phyloP scores from a whole-genome alignment of 805 yeast genomes.

The Pichia kluyveri region DNA sequence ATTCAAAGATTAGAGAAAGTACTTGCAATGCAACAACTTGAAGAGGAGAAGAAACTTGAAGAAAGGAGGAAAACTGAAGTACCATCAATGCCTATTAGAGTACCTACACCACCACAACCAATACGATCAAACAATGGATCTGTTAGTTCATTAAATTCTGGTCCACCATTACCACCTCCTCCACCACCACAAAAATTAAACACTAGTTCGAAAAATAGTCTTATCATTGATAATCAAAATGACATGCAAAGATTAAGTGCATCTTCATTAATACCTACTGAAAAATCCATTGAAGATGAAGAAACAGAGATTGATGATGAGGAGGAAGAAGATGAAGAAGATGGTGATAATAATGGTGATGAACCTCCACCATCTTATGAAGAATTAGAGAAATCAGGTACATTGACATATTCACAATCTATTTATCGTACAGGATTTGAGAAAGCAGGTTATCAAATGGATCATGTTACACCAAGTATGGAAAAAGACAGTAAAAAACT shows the following conservation, averaged over 20 bases:
- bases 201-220: constrained; percentile 18
- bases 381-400: constrained; percentile 27
- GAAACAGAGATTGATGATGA: constrained; percentile 6
- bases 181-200: constrained; percentile 18
- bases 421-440: constrained; percentile 29
- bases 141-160: background rate
- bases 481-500: constrained; percentile 1
- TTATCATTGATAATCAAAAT: constrained; percentile 8
- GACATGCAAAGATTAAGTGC: constrained; percentile 11
- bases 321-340: constrained; percentile 6
- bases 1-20: constrained; percentile 22
- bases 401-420: constrained; percentile 24
- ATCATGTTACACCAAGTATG: constrained; percentile 14
- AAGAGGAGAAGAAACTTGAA: background rate
- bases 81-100: no score
- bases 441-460: constrained; percentile 27
- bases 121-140: background rate
- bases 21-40: constrained; percentile 18
- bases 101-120: background rate
- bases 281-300: constrained; percentile 13
- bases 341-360: constrained; percentile 4
- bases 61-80: no score
- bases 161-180: constrained; percentile 26
- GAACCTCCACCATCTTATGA: constrained; percentile 27
- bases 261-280: constrained; percentile 19